These are phyloP conservation scores for Phlebiopsis flavidoalba DNA, from an alignment of 768 basidiomycete genomes.

Conservation along the genomic window DNA sequence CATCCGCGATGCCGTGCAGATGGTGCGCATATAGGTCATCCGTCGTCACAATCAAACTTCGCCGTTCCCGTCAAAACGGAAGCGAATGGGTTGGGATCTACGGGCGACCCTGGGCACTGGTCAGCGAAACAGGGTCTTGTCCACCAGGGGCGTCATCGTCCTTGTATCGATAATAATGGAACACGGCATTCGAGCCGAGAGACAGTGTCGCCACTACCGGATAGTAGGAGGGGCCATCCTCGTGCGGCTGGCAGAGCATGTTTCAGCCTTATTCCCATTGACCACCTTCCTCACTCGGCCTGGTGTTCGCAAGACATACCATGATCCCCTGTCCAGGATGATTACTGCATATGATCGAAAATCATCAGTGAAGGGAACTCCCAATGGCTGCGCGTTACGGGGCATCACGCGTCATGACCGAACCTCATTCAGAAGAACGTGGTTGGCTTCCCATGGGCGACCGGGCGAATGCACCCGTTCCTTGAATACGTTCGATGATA, in stretches of 20 bases:
- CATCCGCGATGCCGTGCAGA: slow-evolving; percentile 77
- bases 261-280: neutral
- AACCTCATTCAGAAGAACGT: slow-evolving; percentile 89
- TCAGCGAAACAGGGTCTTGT: slow-evolving; percentile 1
- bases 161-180: slow-evolving; percentile 76
- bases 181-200: slow-evolving; percentile 74
- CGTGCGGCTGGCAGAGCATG: slow-evolving; percentile 61
- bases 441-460: slow-evolving; percentile 78
- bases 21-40: slow-evolving; percentile 62
- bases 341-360: slow-evolving; percentile 45
- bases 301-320: slow-evolving; percentile 37
- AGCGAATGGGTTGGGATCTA: slow-evolving; percentile 59
- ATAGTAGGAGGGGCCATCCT: slow-evolving; percentile 86
- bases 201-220: slow-evolving; percentile 91
- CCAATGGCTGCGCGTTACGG: neutral
- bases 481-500: slow-evolving; percentile 63
- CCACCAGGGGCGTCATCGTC: slow-evolving; percentile 12
- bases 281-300: neutral
- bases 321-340: slow-evolving; percentile 90
- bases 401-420: slow-evolving; percentile 20
- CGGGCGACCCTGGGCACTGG: slow-evolving; percentile 39
- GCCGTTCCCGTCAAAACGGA: slow-evolving; percentile 79
- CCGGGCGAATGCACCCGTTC: slow-evolving; percentile 55
- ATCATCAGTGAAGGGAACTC: slow-evolving; percentile 8
- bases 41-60: slow-evolving; percentile 78